These are phyloP conservation scores for Coleophoma eucalyptorum DNA, from an alignment of 2,329 filamentous ascomycete species.

Conservation along the genomic window DNA sequence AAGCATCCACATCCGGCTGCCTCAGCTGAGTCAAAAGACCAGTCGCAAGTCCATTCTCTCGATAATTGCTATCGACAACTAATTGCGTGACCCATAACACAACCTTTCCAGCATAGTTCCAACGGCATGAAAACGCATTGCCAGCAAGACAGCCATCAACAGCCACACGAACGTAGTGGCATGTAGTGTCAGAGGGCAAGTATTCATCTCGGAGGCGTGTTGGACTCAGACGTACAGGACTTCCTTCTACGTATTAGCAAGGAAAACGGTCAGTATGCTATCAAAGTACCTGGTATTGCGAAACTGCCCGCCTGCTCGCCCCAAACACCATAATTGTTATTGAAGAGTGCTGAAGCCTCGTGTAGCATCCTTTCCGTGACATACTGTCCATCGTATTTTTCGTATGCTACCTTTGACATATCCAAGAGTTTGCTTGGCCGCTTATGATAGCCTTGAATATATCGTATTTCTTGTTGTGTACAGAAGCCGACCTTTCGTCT, in stretches of 20 bases:
- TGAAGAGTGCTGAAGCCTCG: conserved; percentile 8
- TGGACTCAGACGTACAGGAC: conserved; percentile 4
- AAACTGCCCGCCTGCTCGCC: conserved; percentile 1
- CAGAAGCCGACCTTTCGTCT: too few species aligned
- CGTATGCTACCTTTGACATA: too few species aligned
- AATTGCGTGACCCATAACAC: conserved; percentile 10
- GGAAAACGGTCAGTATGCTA: background rate
- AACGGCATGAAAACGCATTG: conserved; percentile 4
- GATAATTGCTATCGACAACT: background rate
- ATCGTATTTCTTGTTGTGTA: too few species aligned
- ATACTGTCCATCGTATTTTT: background rate
- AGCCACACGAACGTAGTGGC: background rate
- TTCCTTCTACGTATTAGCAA: too few species aligned
- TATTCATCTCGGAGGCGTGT: conserved; percentile 3
- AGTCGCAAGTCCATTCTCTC: conserved; percentile 7
- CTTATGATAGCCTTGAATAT: too few species aligned
- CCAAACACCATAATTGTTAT: conserved; percentile 11
- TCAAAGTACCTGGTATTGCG: conserved; percentile 2
- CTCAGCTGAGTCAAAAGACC: background rate
- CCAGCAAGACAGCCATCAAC: background rate
- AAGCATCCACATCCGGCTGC: background rate
- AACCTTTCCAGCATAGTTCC: background rate
- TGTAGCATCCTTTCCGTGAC: conserved; percentile 6
- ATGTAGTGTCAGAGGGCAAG: background rate
- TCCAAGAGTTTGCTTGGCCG: too few species aligned